Evolutionary conservation across 768 basidiomycete genomes (phyloP), one percentile per base, ranked within the genome.

Genomic region (Phlebiopsis gigantea): DNA sequence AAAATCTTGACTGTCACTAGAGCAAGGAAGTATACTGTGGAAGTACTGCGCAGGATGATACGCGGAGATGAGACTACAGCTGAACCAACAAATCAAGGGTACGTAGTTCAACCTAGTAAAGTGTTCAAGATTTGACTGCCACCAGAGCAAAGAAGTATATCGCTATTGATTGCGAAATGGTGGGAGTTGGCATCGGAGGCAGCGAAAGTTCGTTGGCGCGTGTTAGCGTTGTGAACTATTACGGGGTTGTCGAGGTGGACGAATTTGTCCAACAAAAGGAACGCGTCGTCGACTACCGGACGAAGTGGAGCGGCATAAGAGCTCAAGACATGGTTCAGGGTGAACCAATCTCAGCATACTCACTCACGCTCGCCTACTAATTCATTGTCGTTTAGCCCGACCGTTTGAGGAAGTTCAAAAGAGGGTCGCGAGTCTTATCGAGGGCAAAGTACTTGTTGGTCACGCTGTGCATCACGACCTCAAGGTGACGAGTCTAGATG

Each of bases 161-260:
- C 43, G 84, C 93, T 0, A 74, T 99, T 26, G 96, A 99, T 71
- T 98, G 96, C 64, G 96, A 98, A 71, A 97, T 98, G 93, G 95
- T 98, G 10, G 94, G 94, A 4, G 81, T 96, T n/a, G 93, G 93
- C 0, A 77, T 83, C n/a, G 17, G n/a, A 5, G 78, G 85, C 24
- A 92, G 91, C 2, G 92, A 96, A 67, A 93, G 90, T 0, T 86
- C 88, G 0, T 78, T 97, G 14, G 95, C 93, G 1, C 85, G 95
- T 29, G 90, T 79, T 97, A 14, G 95, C 93, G 67, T 97, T 41
- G 93, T 98, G 56, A 96, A 98, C 70, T 96, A 84, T 67, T 75
- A 90, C 58, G 96, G 96, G 0, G 83, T 78, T 1, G 76, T 90
- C 25, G 74, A 87, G 42, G 68, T 97, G 60, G 95, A 98, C 64